phyloP scores from a whole-genome alignment of 2,329 filamentous ascomycete genomes.

The Ophiocordyceps robertsii region DNA sequence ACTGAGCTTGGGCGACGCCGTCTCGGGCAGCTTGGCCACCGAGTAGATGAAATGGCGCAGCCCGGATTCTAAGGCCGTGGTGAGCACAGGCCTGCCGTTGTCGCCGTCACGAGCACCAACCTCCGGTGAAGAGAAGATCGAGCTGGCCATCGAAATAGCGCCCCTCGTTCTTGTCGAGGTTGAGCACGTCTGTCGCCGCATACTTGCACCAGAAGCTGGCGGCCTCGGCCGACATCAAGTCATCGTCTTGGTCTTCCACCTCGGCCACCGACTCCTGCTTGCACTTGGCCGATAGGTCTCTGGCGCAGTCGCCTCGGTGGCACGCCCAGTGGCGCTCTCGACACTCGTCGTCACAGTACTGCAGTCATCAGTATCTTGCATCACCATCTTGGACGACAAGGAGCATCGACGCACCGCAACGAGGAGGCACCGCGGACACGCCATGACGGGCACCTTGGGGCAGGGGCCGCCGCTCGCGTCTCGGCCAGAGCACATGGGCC shows the following conservation, averaged over 20 bases:
- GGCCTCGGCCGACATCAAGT: not conserved
- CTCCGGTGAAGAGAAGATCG: constrained; percentile 9
- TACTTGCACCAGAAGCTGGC: constrained; percentile 7
- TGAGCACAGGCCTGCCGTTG: not conserved
- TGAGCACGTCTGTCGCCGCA: constrained; percentile 12
- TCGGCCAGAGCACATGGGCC: constrained; percentile 4
- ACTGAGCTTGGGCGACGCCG: constrained; percentile 5
- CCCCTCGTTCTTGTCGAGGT: constrained; percentile 14
- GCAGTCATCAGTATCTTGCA: not conserved
- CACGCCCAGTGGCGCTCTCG: constrained; percentile 2
- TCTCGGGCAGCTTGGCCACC: constrained; percentile 8
- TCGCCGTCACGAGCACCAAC: constrained; percentile 3
- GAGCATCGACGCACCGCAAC: constrained; percentile 6
- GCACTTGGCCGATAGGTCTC: not conserved
- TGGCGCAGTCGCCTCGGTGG: constrained; percentile 4
- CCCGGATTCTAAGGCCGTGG: constrained; percentile 4
- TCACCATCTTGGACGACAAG: not conserved
- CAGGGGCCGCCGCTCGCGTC: constrained; percentile 1
- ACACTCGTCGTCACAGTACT: constrained; percentile 12
- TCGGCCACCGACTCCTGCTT: not conserved
- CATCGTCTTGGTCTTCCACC: not conserved
- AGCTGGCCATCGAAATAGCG: constrained; percentile 8
- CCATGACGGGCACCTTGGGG: not conserved
- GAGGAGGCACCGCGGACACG: constrained; percentile 8
- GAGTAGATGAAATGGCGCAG: constrained; percentile 14